phyloP scores from a whole-genome alignment of 202 grass and related monocot genomes.

The Hordeum pubiflorum region DNA sequence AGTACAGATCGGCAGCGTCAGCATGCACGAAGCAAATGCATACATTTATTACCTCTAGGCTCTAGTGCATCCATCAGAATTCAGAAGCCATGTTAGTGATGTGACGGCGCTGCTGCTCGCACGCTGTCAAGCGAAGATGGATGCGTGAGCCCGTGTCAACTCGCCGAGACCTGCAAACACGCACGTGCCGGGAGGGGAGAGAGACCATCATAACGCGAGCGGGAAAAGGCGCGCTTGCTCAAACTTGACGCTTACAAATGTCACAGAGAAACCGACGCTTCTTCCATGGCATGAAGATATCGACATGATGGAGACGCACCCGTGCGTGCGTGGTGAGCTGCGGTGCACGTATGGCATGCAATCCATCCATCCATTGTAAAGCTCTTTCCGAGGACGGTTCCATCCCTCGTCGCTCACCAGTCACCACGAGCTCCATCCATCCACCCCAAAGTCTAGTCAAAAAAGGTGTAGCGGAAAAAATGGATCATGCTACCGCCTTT shows the following conservation, averaged over 20 bases:
- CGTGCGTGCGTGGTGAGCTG: neutral
- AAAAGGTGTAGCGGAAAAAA: conserved; percentile 33
- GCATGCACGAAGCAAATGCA: neutral
- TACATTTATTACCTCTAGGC: neutral
- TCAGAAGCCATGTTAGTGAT: neutral
- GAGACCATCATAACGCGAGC: neutral
- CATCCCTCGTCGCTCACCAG: neutral
- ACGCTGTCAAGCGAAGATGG: neutral
- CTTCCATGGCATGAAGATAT: neutral
- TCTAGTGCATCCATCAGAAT: neutral
- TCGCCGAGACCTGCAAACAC: conserved; percentile 3
- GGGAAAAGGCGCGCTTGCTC: conserved; percentile 5
- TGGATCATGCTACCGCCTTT: conserved; percentile 29
- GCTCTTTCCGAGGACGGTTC: neutral
- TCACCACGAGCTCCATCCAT: neutral
- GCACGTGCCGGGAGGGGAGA: conserved; percentile 5
- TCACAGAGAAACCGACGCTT: neutral
- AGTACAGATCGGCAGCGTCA: neutral
- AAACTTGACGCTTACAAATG: conserved; percentile 36
- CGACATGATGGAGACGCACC: conserved; percentile 11
- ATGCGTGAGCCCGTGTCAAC: neutral
- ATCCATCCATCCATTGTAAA: neutral
- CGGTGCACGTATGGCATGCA: neutral
- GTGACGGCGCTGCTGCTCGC: neutral
- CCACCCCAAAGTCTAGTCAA: conserved; percentile 7